Conservation (phyloP, 2,329 filamentous ascomycete species). For the Apiospora hydei region DNA sequence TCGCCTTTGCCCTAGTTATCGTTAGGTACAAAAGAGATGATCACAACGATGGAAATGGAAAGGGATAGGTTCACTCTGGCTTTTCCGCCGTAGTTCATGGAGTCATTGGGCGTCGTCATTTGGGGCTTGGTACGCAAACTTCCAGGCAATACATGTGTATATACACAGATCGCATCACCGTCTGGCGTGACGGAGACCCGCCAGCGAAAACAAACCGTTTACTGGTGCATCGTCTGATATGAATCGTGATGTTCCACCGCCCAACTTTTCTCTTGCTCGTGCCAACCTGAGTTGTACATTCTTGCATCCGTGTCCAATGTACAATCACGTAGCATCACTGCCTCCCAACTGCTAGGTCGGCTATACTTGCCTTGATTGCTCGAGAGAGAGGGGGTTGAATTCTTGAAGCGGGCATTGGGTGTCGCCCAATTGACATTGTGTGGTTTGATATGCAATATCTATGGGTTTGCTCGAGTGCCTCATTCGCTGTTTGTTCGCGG, state of each 20-base stretch:
- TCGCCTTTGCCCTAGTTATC: slow-evolving; percentile 34
- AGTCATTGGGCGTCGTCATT: slow-evolving; percentile 40
- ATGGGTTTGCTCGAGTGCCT: neutral
- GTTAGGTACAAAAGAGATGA: slow-evolving; percentile 35
- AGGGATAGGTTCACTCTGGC: slow-evolving; percentile 32
- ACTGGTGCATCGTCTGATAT: slow-evolving; percentile 4
- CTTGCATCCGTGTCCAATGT: neutral
- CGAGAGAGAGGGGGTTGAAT: neutral
- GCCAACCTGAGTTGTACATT: neutral
- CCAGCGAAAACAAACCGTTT: slow-evolving; percentile 10
- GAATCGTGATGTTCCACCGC: neutral
- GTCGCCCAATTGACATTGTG: neutral
- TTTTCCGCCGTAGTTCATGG: slow-evolving; percentile 39
- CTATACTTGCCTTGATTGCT: neutral
- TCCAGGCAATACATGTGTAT: slow-evolving; percentile 27
- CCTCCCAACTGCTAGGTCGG: neutral
- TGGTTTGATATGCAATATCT: neutral
- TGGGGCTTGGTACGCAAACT: slow-evolving; percentile 35
- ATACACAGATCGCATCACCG: slow-evolving; percentile 27
- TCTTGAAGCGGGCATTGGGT: neutral
- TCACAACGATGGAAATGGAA: slow-evolving; percentile 34
- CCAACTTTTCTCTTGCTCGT: neutral
- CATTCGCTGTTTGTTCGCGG: neutral
- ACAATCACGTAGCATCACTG: too few relatives aligned
- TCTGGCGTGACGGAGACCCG: slow-evolving; percentile 23